phyloP scores from a whole-genome alignment of 2,329 filamentous ascomycete genomes.

The Lasiodiplodia citricola region DNA sequence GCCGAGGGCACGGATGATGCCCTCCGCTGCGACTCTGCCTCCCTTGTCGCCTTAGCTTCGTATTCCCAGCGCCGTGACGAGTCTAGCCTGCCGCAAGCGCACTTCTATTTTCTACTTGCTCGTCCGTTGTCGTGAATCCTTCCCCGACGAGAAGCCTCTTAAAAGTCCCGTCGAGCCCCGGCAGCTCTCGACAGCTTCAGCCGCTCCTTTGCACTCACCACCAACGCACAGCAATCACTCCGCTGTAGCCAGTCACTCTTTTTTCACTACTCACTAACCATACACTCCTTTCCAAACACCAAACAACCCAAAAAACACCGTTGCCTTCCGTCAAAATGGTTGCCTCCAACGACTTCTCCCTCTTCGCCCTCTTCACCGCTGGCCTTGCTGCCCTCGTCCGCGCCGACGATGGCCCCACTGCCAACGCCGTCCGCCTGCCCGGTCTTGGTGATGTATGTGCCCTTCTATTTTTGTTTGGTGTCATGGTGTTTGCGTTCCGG shows the following conservation, averaged over 20 bases:
- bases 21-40: not conserved
- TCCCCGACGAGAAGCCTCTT: not conserved
- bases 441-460: slow-evolving; percentile 52
- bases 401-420: slow-evolving; percentile 41
- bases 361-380: slow-evolving; percentile 59
- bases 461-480: not conserved
- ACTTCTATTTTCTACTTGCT: slow-evolving; percentile 22
- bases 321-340: slow-evolving; percentile 38
- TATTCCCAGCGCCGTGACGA: slow-evolving; percentile 1
- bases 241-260: slow-evolving; percentile 31
- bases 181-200: slow-evolving; percentile 11
- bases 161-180: not conserved
- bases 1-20: not conserved
- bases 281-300: slow-evolving; percentile 26
- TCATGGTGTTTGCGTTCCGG: not conserved
- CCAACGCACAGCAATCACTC: not conserved
- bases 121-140: slow-evolving; percentile 1
- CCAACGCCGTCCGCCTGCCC: slow-evolving; percentile 62
- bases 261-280: slow-evolving; percentile 11
- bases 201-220: slow-evolving; percentile 22
- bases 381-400: slow-evolving; percentile 54
- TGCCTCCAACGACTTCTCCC: slow-evolving; percentile 42
- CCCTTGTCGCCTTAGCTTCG: slow-evolving; percentile 10
- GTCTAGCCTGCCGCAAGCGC: slow-evolving; percentile 15
- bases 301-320: slow-evolving; percentile 20